phyloP scores from a whole-genome alignment of 2,329 filamentous ascomycete species.

The Plenodomus lindquistii region DNA sequence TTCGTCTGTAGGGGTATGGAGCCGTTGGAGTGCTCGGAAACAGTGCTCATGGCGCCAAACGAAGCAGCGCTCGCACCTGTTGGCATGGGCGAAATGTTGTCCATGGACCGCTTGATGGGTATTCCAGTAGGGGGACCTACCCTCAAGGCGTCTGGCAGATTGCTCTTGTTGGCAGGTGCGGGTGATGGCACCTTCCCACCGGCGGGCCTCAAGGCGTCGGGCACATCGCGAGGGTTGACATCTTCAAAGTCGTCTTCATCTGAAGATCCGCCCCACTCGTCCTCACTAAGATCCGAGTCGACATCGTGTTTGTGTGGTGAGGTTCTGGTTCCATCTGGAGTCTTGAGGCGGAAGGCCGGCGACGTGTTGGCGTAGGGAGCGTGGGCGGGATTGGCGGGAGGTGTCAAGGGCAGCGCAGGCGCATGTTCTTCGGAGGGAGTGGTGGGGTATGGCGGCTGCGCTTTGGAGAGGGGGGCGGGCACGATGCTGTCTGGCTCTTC shows the following conservation, averaged over 20 bases:
- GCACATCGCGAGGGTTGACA: conserved; percentile 35
- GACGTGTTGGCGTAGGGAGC: conserved; percentile 41
- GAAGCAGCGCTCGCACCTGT: conserved; percentile 35
- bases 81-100: conserved; percentile 34
- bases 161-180: background rate
- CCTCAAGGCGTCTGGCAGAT: conserved; percentile 36
- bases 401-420: conserved; percentile 22
- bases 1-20: conserved; percentile 46
- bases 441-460: conserved; percentile 52
- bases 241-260: conserved; percentile 42
- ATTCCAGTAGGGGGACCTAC: conserved; percentile 39
- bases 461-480: conserved; percentile 46
- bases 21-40: conserved; percentile 30
- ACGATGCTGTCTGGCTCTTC: conserved; percentile 41
- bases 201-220: conserved; percentile 42
- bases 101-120: conserved; percentile 33
- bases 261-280: conserved; percentile 42
- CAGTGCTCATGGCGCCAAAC: conserved; percentile 34
- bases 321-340: conserved; percentile 28
- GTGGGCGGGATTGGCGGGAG: conserved; percentile 27
- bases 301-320: conserved; percentile 25
- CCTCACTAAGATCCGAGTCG: conserved; percentile 44
- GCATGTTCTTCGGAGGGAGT: conserved; percentile 43
- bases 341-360: conserved; percentile 47
- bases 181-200: conserved; percentile 31